A percentile compares a stretch with the other conserved stretches of the same genome.
These are phyloP conservation scores for Colletotrichum incanum DNA, from an alignment of 2,329 filamentous ascomycete species.

Conservation along the genomic window DNA sequence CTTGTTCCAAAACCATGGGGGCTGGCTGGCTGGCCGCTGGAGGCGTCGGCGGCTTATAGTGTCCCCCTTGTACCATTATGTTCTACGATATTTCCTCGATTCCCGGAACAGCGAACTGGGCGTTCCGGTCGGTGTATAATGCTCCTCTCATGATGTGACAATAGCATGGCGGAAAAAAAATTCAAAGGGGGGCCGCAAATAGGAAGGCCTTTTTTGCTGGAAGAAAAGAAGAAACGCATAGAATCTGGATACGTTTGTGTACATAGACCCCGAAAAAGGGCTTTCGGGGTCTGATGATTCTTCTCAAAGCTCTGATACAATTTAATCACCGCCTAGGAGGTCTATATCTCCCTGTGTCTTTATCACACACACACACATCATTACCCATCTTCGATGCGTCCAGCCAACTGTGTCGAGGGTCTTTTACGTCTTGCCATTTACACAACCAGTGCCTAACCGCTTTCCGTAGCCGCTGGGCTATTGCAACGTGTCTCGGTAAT, in stretches of 20 bases:
- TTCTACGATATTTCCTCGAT: constrained; percentile 40
- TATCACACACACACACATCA: constrained; percentile 15
- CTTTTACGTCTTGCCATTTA: not conserved
- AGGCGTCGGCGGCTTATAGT: constrained; percentile 28
- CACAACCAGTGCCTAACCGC: not conserved
- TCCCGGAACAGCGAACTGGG: constrained; percentile 43
- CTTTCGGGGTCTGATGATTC: constrained; percentile 26
- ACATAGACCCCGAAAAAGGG: constrained; percentile 32
- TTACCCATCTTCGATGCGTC: no score
- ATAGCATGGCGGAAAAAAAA: constrained; percentile 40
- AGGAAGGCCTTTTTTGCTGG: constrained; percentile 33
- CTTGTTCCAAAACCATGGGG: constrained; percentile 17
- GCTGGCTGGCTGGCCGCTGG: constrained; percentile 10
- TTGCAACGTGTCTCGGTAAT: not conserved
- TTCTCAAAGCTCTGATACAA: constrained; percentile 36
- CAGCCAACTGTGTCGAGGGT: not conserved
- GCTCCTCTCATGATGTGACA: constrained; percentile 62
- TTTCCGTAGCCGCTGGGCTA: not conserved
- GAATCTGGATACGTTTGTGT: constrained; percentile 38
- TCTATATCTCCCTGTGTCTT: constrained; percentile 27
- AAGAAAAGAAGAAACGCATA: constrained; percentile 38
- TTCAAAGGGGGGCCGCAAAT: constrained; percentile 24
- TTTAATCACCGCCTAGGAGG: constrained; percentile 40
- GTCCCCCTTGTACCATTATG: constrained; percentile 54
- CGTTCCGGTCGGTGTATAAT: constrained; percentile 58